A percentile compares a stretch with the other conserved stretches of the same genome.
Conservation (phyloP, 495 filamentous ascomycete genomes). For the Penicillium nucicola region DNA sequence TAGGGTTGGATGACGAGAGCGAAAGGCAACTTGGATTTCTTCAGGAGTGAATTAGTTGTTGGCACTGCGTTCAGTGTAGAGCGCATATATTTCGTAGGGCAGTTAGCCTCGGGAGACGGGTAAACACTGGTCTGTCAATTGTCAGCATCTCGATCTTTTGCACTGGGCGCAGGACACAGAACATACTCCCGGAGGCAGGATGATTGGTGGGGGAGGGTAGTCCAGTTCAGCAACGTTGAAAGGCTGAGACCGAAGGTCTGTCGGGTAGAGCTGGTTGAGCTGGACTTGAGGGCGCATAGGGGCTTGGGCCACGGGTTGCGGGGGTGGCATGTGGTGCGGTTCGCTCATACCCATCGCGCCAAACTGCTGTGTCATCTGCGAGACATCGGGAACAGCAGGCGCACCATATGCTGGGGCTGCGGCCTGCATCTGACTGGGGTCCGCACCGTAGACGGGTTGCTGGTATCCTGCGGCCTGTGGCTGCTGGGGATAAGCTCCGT, state of each 20-base stretch:
- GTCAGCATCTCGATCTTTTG: conserved; percentile 23
- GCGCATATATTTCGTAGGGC: conserved; percentile 88
- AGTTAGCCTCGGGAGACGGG: conserved; percentile 88
- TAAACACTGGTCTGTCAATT: conserved; percentile 76
- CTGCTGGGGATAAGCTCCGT: conserved; percentile 58
- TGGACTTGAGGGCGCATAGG: conserved; percentile 45
- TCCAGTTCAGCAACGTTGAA: conserved; percentile 93
- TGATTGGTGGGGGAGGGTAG: conserved; percentile 85
- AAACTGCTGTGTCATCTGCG: conserved; percentile 78
- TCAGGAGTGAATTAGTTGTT: conserved; percentile 84
- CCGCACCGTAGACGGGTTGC: conserved; percentile 53
- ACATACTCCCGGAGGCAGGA: conserved; percentile 88
- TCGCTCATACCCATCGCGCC: conserved; percentile 73
- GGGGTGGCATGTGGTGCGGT: conserved; percentile 52
- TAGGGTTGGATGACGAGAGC: conserved; percentile 96
- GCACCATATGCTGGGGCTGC: conserved; percentile 63
- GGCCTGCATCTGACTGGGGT: conserved; percentile 47
- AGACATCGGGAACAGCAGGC: conserved; percentile 55
- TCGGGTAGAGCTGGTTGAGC: conserved; percentile 87
- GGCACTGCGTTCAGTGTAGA: conserved; percentile 93
- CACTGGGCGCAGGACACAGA: neutral
- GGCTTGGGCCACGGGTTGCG: conserved; percentile 48
- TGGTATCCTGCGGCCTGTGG: conserved; percentile 49
- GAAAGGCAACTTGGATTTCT: conserved; percentile 94
- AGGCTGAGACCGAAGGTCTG: conserved; percentile 85